phyloP scores from a whole-genome alignment of 2,329 filamentous ascomycete species.

The Fusarium albidum region DNA sequence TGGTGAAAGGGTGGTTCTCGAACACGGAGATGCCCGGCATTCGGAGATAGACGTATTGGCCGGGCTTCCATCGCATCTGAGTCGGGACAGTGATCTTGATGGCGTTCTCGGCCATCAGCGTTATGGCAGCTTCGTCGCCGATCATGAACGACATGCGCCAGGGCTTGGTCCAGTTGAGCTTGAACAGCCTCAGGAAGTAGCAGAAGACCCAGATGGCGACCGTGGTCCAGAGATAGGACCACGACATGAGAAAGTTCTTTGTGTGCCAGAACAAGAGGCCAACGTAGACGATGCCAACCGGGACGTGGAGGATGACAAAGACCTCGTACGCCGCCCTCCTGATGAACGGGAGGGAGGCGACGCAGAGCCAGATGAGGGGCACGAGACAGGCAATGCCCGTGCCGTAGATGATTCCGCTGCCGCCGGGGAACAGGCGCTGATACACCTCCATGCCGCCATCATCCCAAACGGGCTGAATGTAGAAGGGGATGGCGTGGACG shows the following conservation, averaged over 20 bases:
- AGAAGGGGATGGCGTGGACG: constrained; percentile 88
- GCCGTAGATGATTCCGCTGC: constrained; percentile 79
- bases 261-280: constrained; percentile 95
- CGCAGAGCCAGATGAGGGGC: constrained; percentile 82
- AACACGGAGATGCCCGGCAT: constrained; percentile 93
- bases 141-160: constrained; percentile 83
- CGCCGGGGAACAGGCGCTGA: constrained; percentile 70
- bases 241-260: constrained; percentile 89
- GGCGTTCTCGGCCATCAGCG: constrained; percentile 89
- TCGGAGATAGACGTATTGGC: constrained; percentile 92
- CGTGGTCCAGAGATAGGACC: constrained; percentile 87
- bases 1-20: constrained; percentile 95
- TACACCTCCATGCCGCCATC: constrained; percentile 77
- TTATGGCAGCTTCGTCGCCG: constrained; percentile 90
- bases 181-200: constrained; percentile 78
- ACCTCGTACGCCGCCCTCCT: constrained; percentile 83
- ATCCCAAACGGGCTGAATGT: constrained; percentile 86
- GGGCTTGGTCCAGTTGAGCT: constrained; percentile 88
- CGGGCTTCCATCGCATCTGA: constrained; percentile 90
- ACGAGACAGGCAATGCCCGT: constrained; percentile 84
- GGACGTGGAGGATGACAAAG: constrained; percentile 84
- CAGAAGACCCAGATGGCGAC: constrained; percentile 80
- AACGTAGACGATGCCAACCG: constrained; percentile 81
- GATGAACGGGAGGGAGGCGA: constrained; percentile 83
- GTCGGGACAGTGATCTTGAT: constrained; percentile 96